These are phyloP conservation scores for Macadamia integrifolia DNA, from an alignment of 164 flowering plant species.

Conservation along the genomic window DNA sequence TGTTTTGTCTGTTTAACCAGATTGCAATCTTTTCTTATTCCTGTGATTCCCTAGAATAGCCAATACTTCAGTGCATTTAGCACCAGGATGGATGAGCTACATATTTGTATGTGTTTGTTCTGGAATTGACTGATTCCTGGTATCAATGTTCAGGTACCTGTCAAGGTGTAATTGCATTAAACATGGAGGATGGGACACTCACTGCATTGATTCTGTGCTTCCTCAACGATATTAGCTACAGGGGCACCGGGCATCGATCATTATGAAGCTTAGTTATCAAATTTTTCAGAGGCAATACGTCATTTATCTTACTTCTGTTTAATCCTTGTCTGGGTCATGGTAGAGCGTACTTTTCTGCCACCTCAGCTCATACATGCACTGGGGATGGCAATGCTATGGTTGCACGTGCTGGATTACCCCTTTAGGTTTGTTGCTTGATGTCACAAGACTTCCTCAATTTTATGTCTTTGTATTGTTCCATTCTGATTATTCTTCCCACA, in stretches of 20 bases:
- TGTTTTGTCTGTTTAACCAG: too few relatives aligned
- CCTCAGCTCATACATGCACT: slow-evolving; percentile 99
- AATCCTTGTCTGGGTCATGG: slow-evolving; percentile 78
- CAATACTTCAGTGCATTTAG: too few relatives aligned
- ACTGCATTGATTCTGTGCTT: slow-evolving; percentile 78
- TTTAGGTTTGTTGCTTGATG: slow-evolving; percentile 51
- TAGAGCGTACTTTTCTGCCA: slow-evolving; percentile 93
- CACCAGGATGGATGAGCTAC: neutral
- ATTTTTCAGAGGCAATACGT: neutral
- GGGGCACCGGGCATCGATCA: slow-evolving; percentile 33
- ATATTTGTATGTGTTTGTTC: neutral
- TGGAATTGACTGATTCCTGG: neutral
- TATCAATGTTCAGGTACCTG: slow-evolving; percentile 50
- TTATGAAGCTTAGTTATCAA: neutral
- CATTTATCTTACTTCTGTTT: neutral
- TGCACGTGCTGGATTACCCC: slow-evolving; percentile 93
- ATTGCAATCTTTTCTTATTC: too few relatives aligned
- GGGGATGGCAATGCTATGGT: slow-evolving; percentile 99
- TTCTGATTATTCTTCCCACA: slow-evolving; percentile 23
- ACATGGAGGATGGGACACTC: slow-evolving; percentile 93
- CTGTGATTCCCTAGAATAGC: too few relatives aligned
- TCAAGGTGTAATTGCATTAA: slow-evolving; percentile 95
- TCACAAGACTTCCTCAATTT: neutral
- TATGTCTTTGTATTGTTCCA: neutral
- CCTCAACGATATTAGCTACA: slow-evolving; percentile 52